Evolutionary conservation across 805 yeast species (phyloP).

Genomic region (Metschnikowia lachancei): DNA sequence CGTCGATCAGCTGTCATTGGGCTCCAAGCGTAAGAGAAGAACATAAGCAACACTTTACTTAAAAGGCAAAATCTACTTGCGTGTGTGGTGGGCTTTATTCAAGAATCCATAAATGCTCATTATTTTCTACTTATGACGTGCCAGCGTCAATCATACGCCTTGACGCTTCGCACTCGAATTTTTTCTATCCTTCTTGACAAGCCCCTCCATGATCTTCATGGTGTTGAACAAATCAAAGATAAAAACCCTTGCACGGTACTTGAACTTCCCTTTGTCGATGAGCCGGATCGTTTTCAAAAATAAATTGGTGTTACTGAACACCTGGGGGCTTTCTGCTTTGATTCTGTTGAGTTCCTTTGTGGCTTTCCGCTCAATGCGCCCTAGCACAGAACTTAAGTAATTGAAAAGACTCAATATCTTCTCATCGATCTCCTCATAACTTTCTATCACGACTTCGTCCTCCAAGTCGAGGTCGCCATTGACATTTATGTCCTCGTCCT

Average conservation of each 20-base stretch:
- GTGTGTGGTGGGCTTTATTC: background rate
- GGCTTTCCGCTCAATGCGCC: conserved; percentile 51
- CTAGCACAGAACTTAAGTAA: conserved; percentile 44
- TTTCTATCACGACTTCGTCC: conserved; percentile 17
- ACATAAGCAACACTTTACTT: background rate
- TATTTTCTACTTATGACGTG: background rate
- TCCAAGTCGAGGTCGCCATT: conserved; percentile 12
- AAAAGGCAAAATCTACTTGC: too few relatives aligned
- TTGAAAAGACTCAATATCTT: conserved; percentile 41
- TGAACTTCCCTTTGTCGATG: conserved; percentile 58
- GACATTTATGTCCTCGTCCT: conserved; percentile 10
- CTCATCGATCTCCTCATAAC: conserved; percentile 21
- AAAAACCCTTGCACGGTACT: conserved; percentile 60
- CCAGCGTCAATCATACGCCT: conserved; percentile 1
- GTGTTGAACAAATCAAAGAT: conserved; percentile 58
- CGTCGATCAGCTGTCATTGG: conserved; percentile 9
- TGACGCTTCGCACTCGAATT: conserved; percentile 9
- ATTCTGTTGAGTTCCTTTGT: conserved; percentile 55
- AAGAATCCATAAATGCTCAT: background rate
- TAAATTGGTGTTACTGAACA: conserved; percentile 55
- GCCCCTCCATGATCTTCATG: conserved; percentile 48
- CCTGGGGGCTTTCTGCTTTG: conserved; percentile 47
- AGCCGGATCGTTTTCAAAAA: conserved; percentile 50
- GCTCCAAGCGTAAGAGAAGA: conserved; percentile 6
- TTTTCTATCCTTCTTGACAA: conserved; percentile 47